Percentiles rank a stretch among this genome's conserved stretches.
Conservation (phyloP, 129 eudicot species). For the Logfia minima region DNA sequence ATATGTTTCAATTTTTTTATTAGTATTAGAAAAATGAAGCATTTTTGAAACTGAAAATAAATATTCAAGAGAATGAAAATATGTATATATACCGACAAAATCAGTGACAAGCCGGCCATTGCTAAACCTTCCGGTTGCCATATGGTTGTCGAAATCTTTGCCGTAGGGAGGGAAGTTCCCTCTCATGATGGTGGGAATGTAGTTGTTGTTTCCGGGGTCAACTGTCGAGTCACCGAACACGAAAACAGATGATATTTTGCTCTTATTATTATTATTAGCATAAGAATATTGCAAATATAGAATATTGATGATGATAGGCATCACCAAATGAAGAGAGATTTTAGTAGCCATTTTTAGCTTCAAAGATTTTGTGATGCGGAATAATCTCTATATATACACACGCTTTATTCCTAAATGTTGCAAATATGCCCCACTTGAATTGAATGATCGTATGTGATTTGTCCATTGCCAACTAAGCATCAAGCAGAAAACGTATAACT, state of each 20-base stretch:
- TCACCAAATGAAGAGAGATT: not conserved
- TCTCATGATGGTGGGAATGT: conserved; percentile 31
- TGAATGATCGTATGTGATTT: too few species aligned
- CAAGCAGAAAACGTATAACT: too few species aligned
- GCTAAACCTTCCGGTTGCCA: conserved; percentile 66
- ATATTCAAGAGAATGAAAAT: too few species aligned
- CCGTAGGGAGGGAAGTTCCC: conserved; percentile 69
- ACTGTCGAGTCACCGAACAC: conserved; percentile 58
- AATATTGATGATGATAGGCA: conserved; percentile 3
- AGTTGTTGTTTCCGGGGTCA: conserved; percentile 71
- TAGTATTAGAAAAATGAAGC: too few species aligned
- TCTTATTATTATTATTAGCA: not conserved
- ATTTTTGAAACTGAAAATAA: not conserved
- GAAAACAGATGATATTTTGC: conserved; percentile 20
- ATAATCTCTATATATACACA: too few species aligned
- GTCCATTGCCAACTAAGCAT: too few species aligned
- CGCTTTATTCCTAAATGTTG: too few species aligned
- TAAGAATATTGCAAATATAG: conserved; percentile 12
- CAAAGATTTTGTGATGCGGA: not conserved
- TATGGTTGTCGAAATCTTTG: conserved; percentile 45
- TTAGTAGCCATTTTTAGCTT: conserved; percentile 13
- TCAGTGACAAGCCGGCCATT: conserved; percentile 60
- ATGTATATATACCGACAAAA: conserved; percentile 32
- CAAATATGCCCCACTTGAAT: too few species aligned
- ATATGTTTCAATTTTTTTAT: too few species aligned